phyloP scores from a whole-genome alignment of 352 stramenopile species.

The Blastocystis sp. region DNA sequence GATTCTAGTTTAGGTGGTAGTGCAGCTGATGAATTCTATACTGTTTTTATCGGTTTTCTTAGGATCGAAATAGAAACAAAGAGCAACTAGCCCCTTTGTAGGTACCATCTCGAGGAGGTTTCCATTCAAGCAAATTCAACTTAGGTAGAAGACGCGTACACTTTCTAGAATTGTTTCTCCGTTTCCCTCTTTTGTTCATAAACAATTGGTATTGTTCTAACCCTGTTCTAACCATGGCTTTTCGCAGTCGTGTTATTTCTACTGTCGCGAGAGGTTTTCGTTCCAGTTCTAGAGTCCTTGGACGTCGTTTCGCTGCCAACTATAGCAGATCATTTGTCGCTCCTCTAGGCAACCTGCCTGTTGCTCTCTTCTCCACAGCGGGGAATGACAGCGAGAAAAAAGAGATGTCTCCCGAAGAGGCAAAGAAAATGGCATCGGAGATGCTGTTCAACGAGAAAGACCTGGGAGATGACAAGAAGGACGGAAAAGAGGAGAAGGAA shows the following conservation, averaged over 20 bases:
- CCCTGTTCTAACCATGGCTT: slow-evolving; percentile 2
- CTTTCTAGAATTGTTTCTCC: background rate
- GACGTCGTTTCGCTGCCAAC: background rate
- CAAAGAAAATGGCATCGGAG: slow-evolving; percentile 56
- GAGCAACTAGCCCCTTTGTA: too few relatives aligned
- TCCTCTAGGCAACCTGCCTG: background rate
- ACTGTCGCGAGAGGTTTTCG: slow-evolving; percentile 25
- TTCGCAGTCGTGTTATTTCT: slow-evolving; percentile 32
- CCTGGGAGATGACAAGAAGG: slow-evolving; percentile 10
- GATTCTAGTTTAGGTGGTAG: too few relatives aligned
- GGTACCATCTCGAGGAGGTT: too few relatives aligned
- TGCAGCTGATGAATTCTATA: too few relatives aligned
- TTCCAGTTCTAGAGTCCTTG: background rate
- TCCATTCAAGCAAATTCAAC: too few relatives aligned
- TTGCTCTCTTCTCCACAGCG: slow-evolving; percentile 44
- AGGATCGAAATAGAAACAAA: too few relatives aligned
- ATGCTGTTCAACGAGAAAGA: slow-evolving; percentile 61
- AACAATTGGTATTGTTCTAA: background rate
- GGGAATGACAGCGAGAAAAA: slow-evolving; percentile 22
- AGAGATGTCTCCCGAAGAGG: slow-evolving; percentile 44
- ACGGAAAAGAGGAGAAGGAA: slow-evolving; percentile 4
- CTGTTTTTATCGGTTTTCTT: too few relatives aligned
- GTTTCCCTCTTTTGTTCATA: slow-evolving; percentile 42
- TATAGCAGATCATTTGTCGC: background rate
- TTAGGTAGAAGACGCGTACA: too few relatives aligned